Evolutionary conservation across 2,329 filamentous ascomycete species (phyloP), one percentile per base, ranked within the genome.

Genomic region (Arthroderma sp.): DNA sequence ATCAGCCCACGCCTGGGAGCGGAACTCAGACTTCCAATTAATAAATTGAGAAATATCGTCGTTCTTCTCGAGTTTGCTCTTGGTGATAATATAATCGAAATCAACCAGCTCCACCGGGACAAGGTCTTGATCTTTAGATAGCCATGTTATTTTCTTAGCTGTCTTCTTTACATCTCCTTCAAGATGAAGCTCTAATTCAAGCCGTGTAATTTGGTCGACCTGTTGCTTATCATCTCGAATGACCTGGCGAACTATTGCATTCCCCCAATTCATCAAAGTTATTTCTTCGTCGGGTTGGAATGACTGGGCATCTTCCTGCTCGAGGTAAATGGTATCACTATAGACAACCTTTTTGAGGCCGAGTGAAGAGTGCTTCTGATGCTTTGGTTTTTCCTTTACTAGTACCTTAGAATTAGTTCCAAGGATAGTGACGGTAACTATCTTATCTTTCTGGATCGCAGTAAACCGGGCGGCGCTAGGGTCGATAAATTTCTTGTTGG

Each of bases 241-340:
- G 43, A 60, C 54, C 36, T 51, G 39, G 22, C 50, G 48, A 29
- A 56, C 52, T 41, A 55, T 51, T 1, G 51, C 57, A 48, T 56
- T 57, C 27, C 53, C 55, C 57, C 57, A 60, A 39, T 56, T 83
- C 89, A 95, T 95, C 36, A 95, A 73, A 0, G 89, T 95, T 56
- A 96, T 85, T 65, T 95, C 88, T 69, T 96, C 89, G 58, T 82
- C 80, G 48, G 82, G 73, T 55, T 78, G 82, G 67, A 95, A 93
- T 28, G 75, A 75, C 61, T 82, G 81, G 50, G 82, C 86, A 56
- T 96, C 89, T 38, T 74, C 83, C 66, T 95, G 89, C 60, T 95
- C 89, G 43, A 96, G 69, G 49, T 91, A 70, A 52, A 95, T 71
- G 50, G 80, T 74, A 46, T 75, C 74, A 59, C 83, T 84, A 63